Evolutionary conservation across 805 yeast genomes (phyloP), one percentile per base, ranked within the genome.

Genomic region (Ogataea corticis): DNA sequence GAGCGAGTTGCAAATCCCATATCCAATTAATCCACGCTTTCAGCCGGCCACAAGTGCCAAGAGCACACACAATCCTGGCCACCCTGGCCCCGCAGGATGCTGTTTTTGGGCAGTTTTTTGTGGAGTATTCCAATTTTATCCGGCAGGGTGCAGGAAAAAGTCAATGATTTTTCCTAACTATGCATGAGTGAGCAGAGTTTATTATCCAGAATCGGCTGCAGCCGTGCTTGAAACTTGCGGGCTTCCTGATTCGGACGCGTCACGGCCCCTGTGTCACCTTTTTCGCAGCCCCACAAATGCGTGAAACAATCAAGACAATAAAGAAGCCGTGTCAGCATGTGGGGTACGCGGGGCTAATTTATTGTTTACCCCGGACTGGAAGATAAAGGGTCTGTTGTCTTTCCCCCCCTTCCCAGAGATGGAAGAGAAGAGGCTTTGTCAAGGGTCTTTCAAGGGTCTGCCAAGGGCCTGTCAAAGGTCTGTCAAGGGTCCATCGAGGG

Each of bases 221-320:
- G 11, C 31, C 31, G 6, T 11, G 13, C 31, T 11, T 12, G 14
- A 11, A 28, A n/a, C 5, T 28, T 6, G 13, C 13, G 5, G 14
- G 13, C 30, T 35, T 23, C 38, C 38, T 21, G 23, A 35, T 35
- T 16, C 13, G 10, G 40, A 36, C 39, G 39, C n/a, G 30, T 18
- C 25, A 31, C 18, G 18, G 33, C 4, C 7, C 12, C 18, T 10
- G 33, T 7, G 18, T 28, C 13, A 28, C 13, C 13, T 12, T 12
- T n/a, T 16, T n/a, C 18, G 18, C 18, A 31, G 17, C 7, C 18
- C 18, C 18, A 14, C 5, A 28, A 6, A 28, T 7, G 6, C 15
- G 31, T 31, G 18, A 31, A 31, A n/a, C 33, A 14, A 14, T 14
- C n/a, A 31, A 18, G 11, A 31, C 33, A 31, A 28, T 28, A 11